Evolutionary conservation across 768 basidiomycete genomes (phyloP), one percentile per base, ranked within the genome.

Genomic region (Suillus bovinus): DNA sequence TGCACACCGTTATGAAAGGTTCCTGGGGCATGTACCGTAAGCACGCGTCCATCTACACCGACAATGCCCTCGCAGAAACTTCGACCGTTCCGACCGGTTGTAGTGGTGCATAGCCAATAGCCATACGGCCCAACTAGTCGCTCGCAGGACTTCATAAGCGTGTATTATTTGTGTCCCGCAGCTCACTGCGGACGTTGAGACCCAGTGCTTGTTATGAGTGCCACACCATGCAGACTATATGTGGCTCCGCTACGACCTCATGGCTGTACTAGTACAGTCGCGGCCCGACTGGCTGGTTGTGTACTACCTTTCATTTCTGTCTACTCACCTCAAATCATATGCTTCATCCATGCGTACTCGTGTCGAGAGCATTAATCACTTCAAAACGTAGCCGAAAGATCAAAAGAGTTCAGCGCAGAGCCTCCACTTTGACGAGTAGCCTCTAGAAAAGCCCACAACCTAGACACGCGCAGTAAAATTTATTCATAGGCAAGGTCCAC

Each of bases 61-160:
- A 54, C 34, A 4, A 36, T 22, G 34, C 22, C 22, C 4, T 36
- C 14, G n/a, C 22, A 34, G 34, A 36, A 22, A 36, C 14, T 54
- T 34, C 16, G 39, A 20, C 6, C 8, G 38, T 38, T 38, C 14
- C 8, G n/a, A 24, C 33, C 14, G 5, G 8, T 54, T 54, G 22
- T 16, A 24, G 64, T 62, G 67, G 64, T 52, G 27, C 62, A 65
- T 14, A 58, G 64, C 4, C 9, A 9, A 5, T 10, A 8, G 4
- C 9, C 17, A 46, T 34, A 49, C 63, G 20, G 7, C 52, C 10
- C 68, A 70, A 34, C 49, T n/a, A 16, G 14, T 54, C 14, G 9
- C 11, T 54, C 13, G 22, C 14, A 36, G 29, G 16, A 36, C 10
- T 54, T 33, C 34, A 36, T 42, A 9, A n/a, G 63, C 61, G 10